phyloP scores from a whole-genome alignment of 169 alveolate species.

The Perkinsus olseni region DNA sequence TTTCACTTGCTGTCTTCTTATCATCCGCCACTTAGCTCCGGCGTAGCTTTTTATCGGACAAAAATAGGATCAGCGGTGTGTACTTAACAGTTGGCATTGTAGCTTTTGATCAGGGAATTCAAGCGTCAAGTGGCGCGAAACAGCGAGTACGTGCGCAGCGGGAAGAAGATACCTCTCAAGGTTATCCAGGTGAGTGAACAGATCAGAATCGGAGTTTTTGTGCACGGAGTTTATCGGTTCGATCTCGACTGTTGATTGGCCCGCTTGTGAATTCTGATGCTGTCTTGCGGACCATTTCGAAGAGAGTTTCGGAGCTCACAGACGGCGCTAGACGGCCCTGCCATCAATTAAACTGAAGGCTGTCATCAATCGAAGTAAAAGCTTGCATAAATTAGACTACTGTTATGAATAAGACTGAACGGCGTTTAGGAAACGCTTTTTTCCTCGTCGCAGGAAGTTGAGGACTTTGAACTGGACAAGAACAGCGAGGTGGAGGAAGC shows the following conservation, averaged over 20 bases:
- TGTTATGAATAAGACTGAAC: background rate
- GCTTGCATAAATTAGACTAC: background rate
- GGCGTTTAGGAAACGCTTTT: background rate
- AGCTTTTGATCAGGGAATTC: constrained; percentile 48
- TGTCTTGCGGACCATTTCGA: too few relatives aligned
- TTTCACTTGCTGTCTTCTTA: too few relatives aligned
- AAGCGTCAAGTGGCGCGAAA: constrained; percentile 64
- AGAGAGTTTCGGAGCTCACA: too few relatives aligned
- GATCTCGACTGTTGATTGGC: background rate
- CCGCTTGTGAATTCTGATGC: background rate
- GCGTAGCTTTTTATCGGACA: too few relatives aligned
- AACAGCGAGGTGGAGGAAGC: constrained; percentile 42
- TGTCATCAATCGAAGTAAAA: too few relatives aligned
- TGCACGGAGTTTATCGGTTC: background rate
- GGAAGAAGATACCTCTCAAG: constrained; percentile 49
- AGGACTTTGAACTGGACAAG: constrained; percentile 39
- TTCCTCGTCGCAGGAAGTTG: background rate
- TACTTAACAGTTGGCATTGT: too few relatives aligned
- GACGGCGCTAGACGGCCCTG: too few relatives aligned
- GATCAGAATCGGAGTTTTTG: too few relatives aligned
- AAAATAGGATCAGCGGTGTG: too few relatives aligned
- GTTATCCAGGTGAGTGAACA: constrained; percentile 27
- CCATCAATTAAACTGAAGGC: too few relatives aligned
- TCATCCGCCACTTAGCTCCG: too few relatives aligned
- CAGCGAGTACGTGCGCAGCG: constrained; percentile 57